phyloP scores from a whole-genome alignment of 805 yeast genomes.

The Saturnispora galanensis region DNA sequence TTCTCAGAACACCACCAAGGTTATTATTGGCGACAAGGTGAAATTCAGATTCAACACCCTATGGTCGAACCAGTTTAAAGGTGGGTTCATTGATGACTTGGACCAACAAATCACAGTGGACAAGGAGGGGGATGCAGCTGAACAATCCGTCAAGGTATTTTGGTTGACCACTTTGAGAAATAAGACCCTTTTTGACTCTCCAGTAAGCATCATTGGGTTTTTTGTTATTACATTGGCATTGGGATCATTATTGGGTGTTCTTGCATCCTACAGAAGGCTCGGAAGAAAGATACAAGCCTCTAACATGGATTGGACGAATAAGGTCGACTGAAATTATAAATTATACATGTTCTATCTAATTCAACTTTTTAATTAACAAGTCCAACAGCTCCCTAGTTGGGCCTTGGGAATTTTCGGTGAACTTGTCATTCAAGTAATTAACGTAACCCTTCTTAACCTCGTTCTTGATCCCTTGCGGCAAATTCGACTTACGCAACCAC shows the following conservation, averaged over 20 bases:
- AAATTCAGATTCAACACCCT: constrained; percentile 47
- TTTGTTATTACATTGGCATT: constrained; percentile 5
- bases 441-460: constrained; percentile 27
- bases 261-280: constrained; percentile 20
- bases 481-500: constrained; percentile 31
- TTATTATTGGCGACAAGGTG: constrained; percentile 56
- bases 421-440: constrained; percentile 23
- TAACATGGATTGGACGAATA: constrained; percentile 13
- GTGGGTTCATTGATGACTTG: neutral
- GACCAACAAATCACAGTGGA: neutral
- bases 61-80: constrained; percentile 32
- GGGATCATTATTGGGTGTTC: constrained; percentile 17
- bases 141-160: constrained; percentile 4
- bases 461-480: constrained; percentile 22
- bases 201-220: neutral
- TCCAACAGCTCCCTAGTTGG: constrained; percentile 17
- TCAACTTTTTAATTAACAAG: constrained; percentile 20
- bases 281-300: constrained; percentile 16
- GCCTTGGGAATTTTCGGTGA: constrained; percentile 15
- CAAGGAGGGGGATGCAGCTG: constrained; percentile 2
- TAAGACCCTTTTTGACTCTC: constrained; percentile 1
- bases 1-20: constrained; percentile 50
- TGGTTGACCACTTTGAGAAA: constrained; percentile 1
- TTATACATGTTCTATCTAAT: neutral
- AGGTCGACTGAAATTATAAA: constrained; percentile 17